Conservation (phyloP, 306 rosid genomes). For the Quercus mongolica region DNA sequence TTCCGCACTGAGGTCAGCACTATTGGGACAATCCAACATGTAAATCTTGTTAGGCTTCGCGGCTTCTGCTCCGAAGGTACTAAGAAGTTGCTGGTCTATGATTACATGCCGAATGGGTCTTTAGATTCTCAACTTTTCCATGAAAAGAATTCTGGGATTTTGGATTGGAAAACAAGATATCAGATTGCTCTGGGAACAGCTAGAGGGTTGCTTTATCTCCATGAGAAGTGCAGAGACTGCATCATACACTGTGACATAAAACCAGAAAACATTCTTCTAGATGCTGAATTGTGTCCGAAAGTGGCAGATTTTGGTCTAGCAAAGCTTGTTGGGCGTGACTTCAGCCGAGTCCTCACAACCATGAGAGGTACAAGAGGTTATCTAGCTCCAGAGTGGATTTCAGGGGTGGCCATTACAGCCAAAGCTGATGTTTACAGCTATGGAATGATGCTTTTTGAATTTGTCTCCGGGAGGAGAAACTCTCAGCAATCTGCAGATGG, state of each 20-base stretch:
- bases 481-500: constrained; percentile 61
- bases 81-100: constrained; percentile 69
- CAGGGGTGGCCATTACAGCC: constrained; percentile 76
- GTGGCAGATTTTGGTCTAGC: constrained; percentile 94
- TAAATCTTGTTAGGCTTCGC: constrained; percentile 78
- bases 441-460: constrained; percentile 89
- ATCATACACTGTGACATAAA: constrained; percentile 92
- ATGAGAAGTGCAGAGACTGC: constrained; percentile 82
- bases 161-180: constrained; percentile 76
- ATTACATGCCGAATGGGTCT: constrained; percentile 80
- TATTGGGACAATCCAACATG: constrained; percentile 79
- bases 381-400: constrained; percentile 90
- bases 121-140: constrained; percentile 52
- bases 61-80: constrained; percentile 85
- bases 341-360: constrained; percentile 82
- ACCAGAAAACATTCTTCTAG: constrained; percentile 93
- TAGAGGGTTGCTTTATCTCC: constrained; percentile 80
- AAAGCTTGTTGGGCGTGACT: constrained; percentile 80
- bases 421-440: constrained; percentile 92
- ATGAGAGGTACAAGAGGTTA: constrained; percentile 98
- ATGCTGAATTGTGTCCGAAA: constrained; percentile 59
- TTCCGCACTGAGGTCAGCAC: constrained; percentile 73
- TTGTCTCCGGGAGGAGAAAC: constrained; percentile 77
- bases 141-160: constrained; percentile 20
- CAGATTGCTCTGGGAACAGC: constrained; percentile 81